Evolutionary conservation across 306 rosid genomes (phyloP).

Genomic region (Prunus armeniaca): DNA sequence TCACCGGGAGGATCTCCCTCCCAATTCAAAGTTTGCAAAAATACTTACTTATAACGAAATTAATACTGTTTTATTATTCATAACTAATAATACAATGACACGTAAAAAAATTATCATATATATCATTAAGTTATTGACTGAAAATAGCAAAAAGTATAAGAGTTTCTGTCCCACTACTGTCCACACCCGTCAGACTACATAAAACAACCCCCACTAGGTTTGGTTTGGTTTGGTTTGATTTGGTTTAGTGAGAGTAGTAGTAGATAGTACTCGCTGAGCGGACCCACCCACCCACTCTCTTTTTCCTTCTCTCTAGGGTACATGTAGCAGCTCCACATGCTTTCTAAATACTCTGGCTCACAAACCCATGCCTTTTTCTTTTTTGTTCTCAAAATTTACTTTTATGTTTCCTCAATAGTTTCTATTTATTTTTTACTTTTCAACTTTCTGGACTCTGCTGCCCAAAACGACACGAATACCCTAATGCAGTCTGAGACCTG

Average conservation of each 20-base stretch:
- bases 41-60: rapidly evolving
- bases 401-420: neutral
- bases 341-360: neutral
- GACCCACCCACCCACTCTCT: too few species aligned
- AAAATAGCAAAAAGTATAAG: rapidly evolving
- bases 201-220: too few species aligned
- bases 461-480: constrained; percentile 16
- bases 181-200: too few species aligned
- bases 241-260: too few species aligned
- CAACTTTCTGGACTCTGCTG: neutral
- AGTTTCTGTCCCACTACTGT: too few species aligned
- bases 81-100: rapidly evolving
- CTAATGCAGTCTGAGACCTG: neutral
- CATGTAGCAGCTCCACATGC: neutral
- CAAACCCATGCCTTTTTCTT: neutral
- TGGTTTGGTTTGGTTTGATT: too few species aligned
- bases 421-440: neutral
- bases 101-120: rapidly evolving
- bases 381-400: neutral
- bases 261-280: too few species aligned
- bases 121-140: rapidly evolving
- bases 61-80: rapidly evolving
- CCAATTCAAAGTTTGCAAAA: too few species aligned
- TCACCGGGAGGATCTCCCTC: neutral
- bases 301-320: neutral